These are phyloP conservation scores for Arachnopeziza araneosa DNA, from an alignment of 2,329 filamentous ascomycete genomes.

Conservation along the genomic window DNA sequence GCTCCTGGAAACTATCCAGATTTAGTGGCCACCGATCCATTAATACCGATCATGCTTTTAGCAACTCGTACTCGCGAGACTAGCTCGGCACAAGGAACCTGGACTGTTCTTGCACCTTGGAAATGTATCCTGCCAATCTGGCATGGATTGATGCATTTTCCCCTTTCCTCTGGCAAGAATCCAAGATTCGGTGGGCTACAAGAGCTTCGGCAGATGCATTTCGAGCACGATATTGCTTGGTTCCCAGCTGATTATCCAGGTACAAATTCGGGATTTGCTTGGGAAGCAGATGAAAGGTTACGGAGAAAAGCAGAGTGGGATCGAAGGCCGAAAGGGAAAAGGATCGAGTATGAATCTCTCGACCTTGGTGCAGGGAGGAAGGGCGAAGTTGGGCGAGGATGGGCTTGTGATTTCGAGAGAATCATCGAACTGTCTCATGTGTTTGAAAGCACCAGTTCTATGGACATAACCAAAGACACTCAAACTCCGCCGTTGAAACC, in stretches of 20 bases:
- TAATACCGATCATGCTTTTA: conserved; percentile 71
- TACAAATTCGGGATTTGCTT: conserved; percentile 70
- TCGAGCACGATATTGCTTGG: conserved; percentile 72
- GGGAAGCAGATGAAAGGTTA: conserved; percentile 64
- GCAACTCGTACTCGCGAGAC: conserved; percentile 47
- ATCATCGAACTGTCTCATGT: conserved; percentile 11
- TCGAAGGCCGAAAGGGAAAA: conserved; percentile 73
- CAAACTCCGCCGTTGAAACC: background rate
- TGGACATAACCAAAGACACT: conserved; percentile 1
- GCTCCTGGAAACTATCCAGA: conserved; percentile 58
- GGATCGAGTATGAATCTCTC: conserved; percentile 67
- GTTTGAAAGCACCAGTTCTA: background rate
- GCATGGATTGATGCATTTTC: conserved; percentile 79
- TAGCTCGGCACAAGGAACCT: conserved; percentile 58
- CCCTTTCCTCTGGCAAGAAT: conserved; percentile 72
- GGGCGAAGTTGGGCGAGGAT: conserved; percentile 78
- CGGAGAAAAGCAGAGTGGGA: conserved; percentile 63
- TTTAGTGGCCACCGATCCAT: conserved; percentile 56
- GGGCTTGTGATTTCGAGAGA: conserved; percentile 75
- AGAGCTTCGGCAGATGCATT: conserved; percentile 72
- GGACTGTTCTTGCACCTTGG: conserved; percentile 86
- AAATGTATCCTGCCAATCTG: conserved; percentile 81
- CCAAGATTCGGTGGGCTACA: conserved; percentile 77
- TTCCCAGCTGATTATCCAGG: conserved; percentile 83
- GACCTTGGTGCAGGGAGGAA: conserved; percentile 67